Evolutionary conservation across 2,329 filamentous ascomycete genomes (phyloP), one percentile per base, ranked within the genome.

Genomic region (Cladosporium sp.): DNA sequence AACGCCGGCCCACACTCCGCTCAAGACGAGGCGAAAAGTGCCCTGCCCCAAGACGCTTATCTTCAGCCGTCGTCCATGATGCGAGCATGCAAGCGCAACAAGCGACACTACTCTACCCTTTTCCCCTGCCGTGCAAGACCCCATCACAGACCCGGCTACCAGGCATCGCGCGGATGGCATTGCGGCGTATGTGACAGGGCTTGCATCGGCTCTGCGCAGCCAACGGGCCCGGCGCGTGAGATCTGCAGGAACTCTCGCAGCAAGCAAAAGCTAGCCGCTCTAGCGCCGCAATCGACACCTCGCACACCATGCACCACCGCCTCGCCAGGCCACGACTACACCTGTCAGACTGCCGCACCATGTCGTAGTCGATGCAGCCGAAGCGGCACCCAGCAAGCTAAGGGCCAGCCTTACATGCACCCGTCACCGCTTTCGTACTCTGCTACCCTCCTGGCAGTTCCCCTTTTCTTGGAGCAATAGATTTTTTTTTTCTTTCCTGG

Each of bases 311-410:
- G 42, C 42, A 45, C 42, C 42, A 45, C 42, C 24, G 40, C 40
- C 40, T 44, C 40, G 20, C 15, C 22, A 42, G 22, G 22, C 15
- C 42, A 45, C 42, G 15, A 45, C 25, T 10, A 45, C 39, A 42
- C 47, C 47, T 50, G 47, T 50, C 47, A 50, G 28, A 35, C 47
- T 36, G 49, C 49, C 36, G 49, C 49, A 52, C 49, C 49, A 52
- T 39, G 35, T 37, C 45, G 25, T 49, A 49, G 25, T 17, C 45
- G 44, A 19, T 35, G n/a, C 44, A 48, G 40, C 22, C 8, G 40
- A n/a, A n/a, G 13, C 39, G 22, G 19, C 39, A 24, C 4, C 17
- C 1, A n/a, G n/a, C n/a, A n/a, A 32, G 28, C 28, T 9, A 10
- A 32, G 28, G 28, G 4, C 28, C 28, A 32, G 9, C 28, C 28